Base-by-base conservation (phyloP, 139 green algal species). In the Diplosphaera chodatii region DNA sequence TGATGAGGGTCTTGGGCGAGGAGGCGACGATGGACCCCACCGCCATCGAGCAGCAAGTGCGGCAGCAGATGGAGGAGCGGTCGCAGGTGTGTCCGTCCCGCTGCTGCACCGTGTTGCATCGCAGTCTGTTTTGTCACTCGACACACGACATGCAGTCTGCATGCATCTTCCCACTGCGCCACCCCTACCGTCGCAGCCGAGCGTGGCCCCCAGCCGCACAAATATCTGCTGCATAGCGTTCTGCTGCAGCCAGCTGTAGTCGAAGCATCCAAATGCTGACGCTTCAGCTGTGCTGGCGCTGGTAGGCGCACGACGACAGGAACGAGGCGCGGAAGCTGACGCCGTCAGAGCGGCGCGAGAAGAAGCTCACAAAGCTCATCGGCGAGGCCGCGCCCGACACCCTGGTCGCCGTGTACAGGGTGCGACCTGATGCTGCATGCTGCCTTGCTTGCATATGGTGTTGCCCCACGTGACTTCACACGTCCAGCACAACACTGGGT, bases 301-400 rank as follows among this genome's bases (percentile, higher is more conserved):
- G 37, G 8, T 48, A 85, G 64, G 94, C 94, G 8, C 95, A 99
- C 80, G 89, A 96, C 23, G 95, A 99, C 78, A 83, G 95, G 62
- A 99, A 99, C 82, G 79, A 97, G 27, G 88, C 93, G 0, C 81
- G 92, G 65, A 96, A 91, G 90, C 85, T 99, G 21, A 98, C 94
- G 25, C 92, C 94, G 0, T 86, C 88, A 6, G 95, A 99, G 83
- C 71, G 78, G 21, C 83, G 83, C 32, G 91, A 96, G 55, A 99
- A 99, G 84, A 98, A 98, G 84, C 64, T 95, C 66, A 77, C 78
- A 30, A 97, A 97, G 82, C 80, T 99, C 80, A 87, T 98, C 48
- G 90, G 86, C 32, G 74, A 80, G 28, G 69, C 65, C 15, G 73
- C 72, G 40, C 87, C 69, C 16, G 73, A 80, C 48, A 69, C 68